Evolutionary conservation across 2,329 filamentous ascomycete genomes (phyloP), one percentile per base, ranked within the genome.

Genomic region (Penicillium sp.): DNA sequence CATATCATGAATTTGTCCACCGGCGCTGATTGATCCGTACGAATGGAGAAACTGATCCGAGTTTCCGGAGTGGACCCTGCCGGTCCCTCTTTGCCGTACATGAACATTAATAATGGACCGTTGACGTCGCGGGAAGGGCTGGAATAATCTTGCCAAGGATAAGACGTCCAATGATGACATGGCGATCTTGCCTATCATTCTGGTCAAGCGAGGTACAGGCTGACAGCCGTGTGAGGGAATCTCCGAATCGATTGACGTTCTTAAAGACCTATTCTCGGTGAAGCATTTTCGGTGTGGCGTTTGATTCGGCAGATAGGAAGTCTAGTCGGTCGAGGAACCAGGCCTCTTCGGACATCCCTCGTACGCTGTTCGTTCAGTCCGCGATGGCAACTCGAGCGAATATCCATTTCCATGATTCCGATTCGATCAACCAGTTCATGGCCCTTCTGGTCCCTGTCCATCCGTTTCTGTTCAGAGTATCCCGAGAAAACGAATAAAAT

Each of bases 11-110:
- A 49, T 35, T 33, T 35, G 25, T 28, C 48, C 33, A 51, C 11
- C n/a, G 13, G 43, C 33, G 52, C 38, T 60, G 59, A 63, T 63
- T 66, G 33, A 58, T 51, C 40, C 56, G 28, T 52, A 38, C 35
- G 14, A 13, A 48, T 26, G 53, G 25, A 49, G 16, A 28, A 57
- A 11, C 10, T 7, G 52, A 52, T 37, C 42, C 42, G 43, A 51
- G 51, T 45, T 49, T 48, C 46, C 26, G 22, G n/a, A 38, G 61
- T 58, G 61, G 52, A 65, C 35, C 42, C 52, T 2, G 19, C 19
- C 37, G 48, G 46, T 10, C 14, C 37, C n/a, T 28, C 33, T 16
- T 30, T 53, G 40, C 43, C 13, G 40, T 52, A 22, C 33, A 40
- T 43, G 55, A 58, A 22, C 19, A 22, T 22, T 22, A 22, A 22